Percentiles rank a stretch among this genome's conserved stretches.
These are phyloP conservation scores for Ulota crispa DNA, from an alignment of 225 moss, liverwort and hornwort species.

Conservation along the genomic window DNA sequence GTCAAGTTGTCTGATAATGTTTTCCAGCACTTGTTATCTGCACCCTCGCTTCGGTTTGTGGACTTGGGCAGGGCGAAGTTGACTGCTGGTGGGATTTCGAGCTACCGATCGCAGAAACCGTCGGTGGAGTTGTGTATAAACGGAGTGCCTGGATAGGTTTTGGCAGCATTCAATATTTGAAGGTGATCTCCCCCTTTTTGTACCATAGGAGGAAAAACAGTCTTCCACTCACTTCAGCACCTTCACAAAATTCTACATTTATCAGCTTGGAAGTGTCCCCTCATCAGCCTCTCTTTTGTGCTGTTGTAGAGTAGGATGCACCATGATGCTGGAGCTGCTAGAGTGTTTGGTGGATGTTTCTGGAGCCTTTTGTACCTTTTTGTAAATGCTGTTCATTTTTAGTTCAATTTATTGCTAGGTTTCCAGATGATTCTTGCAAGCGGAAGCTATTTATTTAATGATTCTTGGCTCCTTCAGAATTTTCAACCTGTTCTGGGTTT, in stretches of 20 bases:
- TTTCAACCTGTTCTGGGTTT: neutral
- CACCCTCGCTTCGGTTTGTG: slow-evolving; percentile 64
- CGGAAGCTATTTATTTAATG: neutral
- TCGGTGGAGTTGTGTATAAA: slow-evolving; percentile 64
- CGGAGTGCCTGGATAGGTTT: slow-evolving; percentile 32
- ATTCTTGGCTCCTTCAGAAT: neutral
- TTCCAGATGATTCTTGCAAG: neutral
- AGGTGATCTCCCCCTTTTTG: slow-evolving; percentile 13
- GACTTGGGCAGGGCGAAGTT: slow-evolving; percentile 66
- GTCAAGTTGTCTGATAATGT: slow-evolving; percentile 74
- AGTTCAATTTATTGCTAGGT: neutral
- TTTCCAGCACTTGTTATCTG: slow-evolving; percentile 70
- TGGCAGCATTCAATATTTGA: neutral
- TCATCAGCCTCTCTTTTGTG: slow-evolving; percentile 13
- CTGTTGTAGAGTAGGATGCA: neutral
- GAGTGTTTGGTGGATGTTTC: neutral
- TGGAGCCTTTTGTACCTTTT: neutral
- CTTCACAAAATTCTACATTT: slow-evolving; percentile 3
- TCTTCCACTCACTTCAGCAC: slow-evolving; percentile 17
- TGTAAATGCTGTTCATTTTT: slow-evolving; percentile 22
- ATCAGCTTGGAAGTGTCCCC: neutral
- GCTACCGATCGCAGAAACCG: slow-evolving; percentile 46
- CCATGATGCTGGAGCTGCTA: neutral
- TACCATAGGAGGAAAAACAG: slow-evolving; percentile 27
- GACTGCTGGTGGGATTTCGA: slow-evolving; percentile 38